phyloP scores from a whole-genome alignment of 2,329 filamentous ascomycete species.

The Sphaerostilbella broomeana region DNA sequence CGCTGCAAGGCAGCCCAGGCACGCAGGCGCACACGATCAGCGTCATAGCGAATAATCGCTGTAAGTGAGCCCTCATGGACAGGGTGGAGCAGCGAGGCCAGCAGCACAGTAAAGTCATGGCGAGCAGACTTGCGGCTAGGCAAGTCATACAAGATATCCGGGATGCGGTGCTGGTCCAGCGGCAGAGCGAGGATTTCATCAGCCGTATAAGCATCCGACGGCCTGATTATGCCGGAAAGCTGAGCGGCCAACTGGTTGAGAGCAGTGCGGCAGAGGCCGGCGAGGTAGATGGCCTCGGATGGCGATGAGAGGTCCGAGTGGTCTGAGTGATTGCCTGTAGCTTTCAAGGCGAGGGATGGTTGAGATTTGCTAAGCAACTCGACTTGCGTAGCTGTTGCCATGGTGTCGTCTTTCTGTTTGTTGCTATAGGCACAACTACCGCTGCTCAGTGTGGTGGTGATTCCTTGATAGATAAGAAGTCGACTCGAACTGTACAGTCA shows the following conservation, averaged over 20 bases:
- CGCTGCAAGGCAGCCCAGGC: slow-evolving; percentile 31
- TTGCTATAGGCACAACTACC: too few relatives aligned
- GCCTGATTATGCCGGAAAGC: slow-evolving; percentile 26
- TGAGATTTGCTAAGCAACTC: slow-evolving; percentile 16
- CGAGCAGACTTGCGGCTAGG: slow-evolving; percentile 30
- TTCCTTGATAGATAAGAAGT: too few relatives aligned
- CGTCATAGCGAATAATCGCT: slow-evolving; percentile 33
- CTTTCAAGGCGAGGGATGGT: slow-evolving; percentile 16
- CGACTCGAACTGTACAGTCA: too few relatives aligned
- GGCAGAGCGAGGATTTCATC: slow-evolving; percentile 32
- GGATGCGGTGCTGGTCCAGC: slow-evolving; percentile 23
- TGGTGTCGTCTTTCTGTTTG: slow-evolving; percentile 12
- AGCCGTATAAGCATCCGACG: slow-evolving; percentile 25
- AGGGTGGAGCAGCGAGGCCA: slow-evolving; percentile 30
- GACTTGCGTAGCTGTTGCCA: slow-evolving; percentile 30
- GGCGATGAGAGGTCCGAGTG: slow-evolving; percentile 4
- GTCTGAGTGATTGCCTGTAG: not conserved
- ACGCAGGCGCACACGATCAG: slow-evolving; percentile 30
- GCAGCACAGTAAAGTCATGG: slow-evolving; percentile 23
- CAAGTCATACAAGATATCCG: slow-evolving; percentile 26
- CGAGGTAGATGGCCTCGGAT: slow-evolving; percentile 22
- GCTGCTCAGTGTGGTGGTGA: too few relatives aligned
- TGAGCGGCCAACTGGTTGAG: slow-evolving; percentile 23
- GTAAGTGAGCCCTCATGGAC: slow-evolving; percentile 28
- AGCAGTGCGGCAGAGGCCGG: slow-evolving; percentile 23